Conservation (phyloP, 192 early-diverging fungal species). For the Tieghemiomyces parasiticus region DNA sequence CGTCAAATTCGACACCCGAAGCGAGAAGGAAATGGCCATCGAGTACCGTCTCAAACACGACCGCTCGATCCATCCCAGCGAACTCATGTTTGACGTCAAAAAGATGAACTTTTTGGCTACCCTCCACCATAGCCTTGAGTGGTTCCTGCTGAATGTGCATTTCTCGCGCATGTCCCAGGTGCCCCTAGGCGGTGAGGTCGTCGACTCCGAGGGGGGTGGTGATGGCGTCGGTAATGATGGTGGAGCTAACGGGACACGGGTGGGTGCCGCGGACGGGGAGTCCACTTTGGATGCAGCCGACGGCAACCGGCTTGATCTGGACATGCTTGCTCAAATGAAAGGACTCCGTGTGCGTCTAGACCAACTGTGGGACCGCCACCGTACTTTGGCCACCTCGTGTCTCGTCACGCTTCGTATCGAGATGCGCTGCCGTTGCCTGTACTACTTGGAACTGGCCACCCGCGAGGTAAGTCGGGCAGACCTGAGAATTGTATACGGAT, state of each 20-base stretch:
- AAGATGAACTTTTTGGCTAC: constrained; percentile 54
- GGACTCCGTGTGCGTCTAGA: constrained; percentile 22
- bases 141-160: constrained; percentile 23
- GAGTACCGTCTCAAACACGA: constrained; percentile 69
- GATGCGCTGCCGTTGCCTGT: constrained; percentile 68
- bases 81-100: constrained; percentile 75
- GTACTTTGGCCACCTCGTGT: constrained; percentile 59
- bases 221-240: constrained; percentile 11
- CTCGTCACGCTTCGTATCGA: constrained; percentile 74
- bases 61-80: constrained; percentile 53
- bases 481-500: too few species aligned
- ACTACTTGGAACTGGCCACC: constrained; percentile 76
- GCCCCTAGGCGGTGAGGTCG: neutral
- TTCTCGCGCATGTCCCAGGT: neutral
- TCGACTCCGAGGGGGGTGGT: neutral
- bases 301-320: neutral
- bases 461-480: constrained; percentile 54
- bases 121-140: constrained; percentile 73
- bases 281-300: neutral
- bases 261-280: constrained; percentile 30
- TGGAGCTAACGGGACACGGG: constrained; percentile 23
- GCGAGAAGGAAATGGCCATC: constrained; percentile 51
- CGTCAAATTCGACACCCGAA: constrained; percentile 9
- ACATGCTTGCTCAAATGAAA: constrained; percentile 13
- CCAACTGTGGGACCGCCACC: constrained; percentile 41